A percentile compares a stretch with the other conserved stretches of the same genome.
phyloP scores from a whole-genome alignment of 2,329 filamentous ascomycete genomes.

The Magnaporthiopsis poae region DNA sequence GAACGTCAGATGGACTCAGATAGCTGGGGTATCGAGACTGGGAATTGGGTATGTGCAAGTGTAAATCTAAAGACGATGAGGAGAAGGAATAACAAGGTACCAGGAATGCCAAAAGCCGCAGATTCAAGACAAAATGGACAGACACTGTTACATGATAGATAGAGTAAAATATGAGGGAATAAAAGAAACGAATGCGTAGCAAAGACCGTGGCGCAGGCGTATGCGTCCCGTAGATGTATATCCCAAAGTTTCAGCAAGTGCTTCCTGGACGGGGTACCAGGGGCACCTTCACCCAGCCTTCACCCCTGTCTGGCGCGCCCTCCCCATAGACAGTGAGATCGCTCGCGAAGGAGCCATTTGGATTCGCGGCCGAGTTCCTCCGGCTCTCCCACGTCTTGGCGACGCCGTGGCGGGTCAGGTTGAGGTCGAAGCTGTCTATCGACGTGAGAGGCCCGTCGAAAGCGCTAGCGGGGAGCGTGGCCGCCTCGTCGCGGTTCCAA shows the following conservation, averaged over 20 bases:
- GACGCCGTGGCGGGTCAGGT: neutral
- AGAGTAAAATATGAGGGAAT: no score
- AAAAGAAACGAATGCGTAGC: no score
- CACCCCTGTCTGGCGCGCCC: neutral
- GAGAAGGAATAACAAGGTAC: no score
- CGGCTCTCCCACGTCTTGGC: neutral
- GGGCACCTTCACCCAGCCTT: neutral
- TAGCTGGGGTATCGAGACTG: no score
- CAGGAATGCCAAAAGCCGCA: no score
- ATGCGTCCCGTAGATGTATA: neutral
- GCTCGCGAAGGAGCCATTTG: neutral
- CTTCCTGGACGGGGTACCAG: neutral
- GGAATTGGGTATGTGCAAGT: no score
- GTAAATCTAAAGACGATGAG: no score
- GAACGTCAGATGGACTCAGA: no score
- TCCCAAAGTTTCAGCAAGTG: neutral
- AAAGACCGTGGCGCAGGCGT: neutral
- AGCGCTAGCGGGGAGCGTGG: neutral
- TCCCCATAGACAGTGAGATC: neutral
- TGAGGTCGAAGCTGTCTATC: neutral
- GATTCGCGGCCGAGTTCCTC: neutral
- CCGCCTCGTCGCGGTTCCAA: constrained; percentile 28
- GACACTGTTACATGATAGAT: no score
- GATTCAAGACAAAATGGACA: no score
- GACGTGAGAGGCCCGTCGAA: constrained; percentile 8